These are phyloP conservation scores for Macadamia tetraphylla DNA, from an alignment of 164 flowering plant genomes.

Conservation along the genomic window DNA sequence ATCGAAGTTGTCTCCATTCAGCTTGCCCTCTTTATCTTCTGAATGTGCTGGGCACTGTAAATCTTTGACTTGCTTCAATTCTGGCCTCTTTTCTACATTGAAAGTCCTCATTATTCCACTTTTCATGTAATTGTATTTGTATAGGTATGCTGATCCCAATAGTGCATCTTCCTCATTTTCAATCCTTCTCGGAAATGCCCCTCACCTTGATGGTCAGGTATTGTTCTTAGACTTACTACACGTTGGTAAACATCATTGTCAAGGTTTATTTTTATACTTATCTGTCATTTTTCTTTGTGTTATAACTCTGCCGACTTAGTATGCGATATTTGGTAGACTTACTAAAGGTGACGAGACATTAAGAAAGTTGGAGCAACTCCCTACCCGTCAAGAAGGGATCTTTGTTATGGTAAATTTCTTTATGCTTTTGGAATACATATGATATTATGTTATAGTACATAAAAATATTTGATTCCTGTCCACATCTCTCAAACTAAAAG, in stretches of 20 bases:
- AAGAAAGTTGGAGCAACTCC: constrained; percentile 82
- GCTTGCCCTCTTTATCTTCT: neutral
- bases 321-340: constrained; percentile 92
- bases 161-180: constrained; percentile 90
- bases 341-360: constrained; percentile 92
- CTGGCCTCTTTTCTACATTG: neutral
- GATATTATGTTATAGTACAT: neutral
- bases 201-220: constrained; percentile 92
- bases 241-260: constrained; percentile 1
- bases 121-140: constrained; percentile 10
- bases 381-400: constrained; percentile 86
- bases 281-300: neutral
- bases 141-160: constrained; percentile 71
- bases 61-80: neutral
- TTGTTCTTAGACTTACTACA: neutral
- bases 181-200: constrained; percentile 96
- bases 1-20: no score
- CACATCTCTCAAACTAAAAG: neutral
- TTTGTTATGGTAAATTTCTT: constrained; percentile 74
- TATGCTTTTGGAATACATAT: neutral
- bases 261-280: neutral
- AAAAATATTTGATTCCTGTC: neutral
- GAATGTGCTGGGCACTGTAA: neutral
- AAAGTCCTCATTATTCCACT: neutral
- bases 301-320: constrained; percentile 36